Conservation (phyloP, 768 basidiomycete genomes). For the Tulasnella sp. region DNA sequence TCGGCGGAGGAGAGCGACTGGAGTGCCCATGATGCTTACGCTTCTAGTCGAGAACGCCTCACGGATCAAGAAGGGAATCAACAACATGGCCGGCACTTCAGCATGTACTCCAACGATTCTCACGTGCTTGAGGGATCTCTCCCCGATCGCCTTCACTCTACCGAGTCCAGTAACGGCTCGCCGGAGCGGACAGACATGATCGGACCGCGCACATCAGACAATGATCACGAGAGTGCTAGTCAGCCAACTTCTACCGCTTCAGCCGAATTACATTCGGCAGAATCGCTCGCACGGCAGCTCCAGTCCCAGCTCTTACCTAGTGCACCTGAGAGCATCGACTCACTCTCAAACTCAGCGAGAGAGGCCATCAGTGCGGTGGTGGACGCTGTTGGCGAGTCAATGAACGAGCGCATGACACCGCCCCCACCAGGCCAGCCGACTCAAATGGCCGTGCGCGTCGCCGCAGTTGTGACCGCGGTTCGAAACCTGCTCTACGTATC, state of each 20-base stretch:
- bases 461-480: slow-evolving; percentile 21
- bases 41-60: not conserved
- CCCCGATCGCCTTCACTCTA: not conserved
- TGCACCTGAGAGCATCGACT: slow-evolving; percentile 15
- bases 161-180: slow-evolving; percentile 1
- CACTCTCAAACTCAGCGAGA: slow-evolving; percentile 15
- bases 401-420: not conserved
- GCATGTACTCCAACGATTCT: slow-evolving; percentile 72
- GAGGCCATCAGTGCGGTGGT: slow-evolving; percentile 20
- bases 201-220: not conserved
- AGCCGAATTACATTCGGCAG: not conserved
- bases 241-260: slow-evolving; percentile 10
- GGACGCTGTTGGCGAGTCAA: slow-evolving; percentile 3
- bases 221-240: not conserved
- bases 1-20: slow-evolving; percentile 13
- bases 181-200: not conserved
- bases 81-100: slow-evolving; percentile 31
- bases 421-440: slow-evolving; percentile 3
- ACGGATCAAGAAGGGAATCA: not conserved
- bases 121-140: slow-evolving; percentile 37
- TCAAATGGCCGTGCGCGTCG: slow-evolving; percentile 17
- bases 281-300: slow-evolving; percentile 9
- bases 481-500: slow-evolving; percentile 25
- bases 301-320: slow-evolving; percentile 9
- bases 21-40: slow-evolving; percentile 8